Percentiles rank a stretch among this genome's conserved stretches.
Evolutionary conservation across 306 rosid species (phyloP).

Genomic region (Chamaecrista fasciculata): DNA sequence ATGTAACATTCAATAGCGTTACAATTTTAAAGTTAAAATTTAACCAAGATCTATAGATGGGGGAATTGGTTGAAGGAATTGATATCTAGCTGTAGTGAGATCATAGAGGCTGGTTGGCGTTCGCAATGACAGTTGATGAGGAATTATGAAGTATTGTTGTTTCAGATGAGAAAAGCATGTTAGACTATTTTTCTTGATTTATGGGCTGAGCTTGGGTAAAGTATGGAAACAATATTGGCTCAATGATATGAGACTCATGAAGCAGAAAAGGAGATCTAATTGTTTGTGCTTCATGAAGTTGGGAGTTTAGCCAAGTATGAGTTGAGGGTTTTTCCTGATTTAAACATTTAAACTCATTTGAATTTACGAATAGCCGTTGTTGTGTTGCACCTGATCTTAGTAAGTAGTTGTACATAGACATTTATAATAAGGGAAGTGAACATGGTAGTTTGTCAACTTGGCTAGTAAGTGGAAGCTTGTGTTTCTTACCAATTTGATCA

Average conservation of each 20-base stretch:
- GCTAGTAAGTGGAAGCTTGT: conserved; percentile 13
- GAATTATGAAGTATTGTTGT: not conserved
- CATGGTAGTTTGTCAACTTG: not conserved
- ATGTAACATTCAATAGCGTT: not conserved
- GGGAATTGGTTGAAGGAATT: no score
- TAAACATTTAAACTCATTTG: not conserved
- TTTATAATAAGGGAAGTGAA: not conserved
- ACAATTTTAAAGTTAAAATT: not conserved
- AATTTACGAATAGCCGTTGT: not conserved
- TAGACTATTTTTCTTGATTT: not conserved
- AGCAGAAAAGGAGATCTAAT: not conserved
- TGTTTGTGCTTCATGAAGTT: not conserved
- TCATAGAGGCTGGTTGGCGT: not conserved
- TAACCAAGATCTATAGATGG: not conserved
- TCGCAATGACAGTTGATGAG: not conserved
- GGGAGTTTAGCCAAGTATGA: no score
- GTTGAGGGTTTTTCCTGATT: not conserved
- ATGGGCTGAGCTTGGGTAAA: not conserved
- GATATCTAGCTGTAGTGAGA: not conserved
- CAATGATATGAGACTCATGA: not conserved
- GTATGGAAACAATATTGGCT: not conserved
- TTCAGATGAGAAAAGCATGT: not conserved
- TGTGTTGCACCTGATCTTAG: not conserved
- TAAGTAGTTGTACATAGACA: not conserved
- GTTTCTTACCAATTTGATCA: not conserved